Evolutionary conservation across 2,329 filamentous ascomycete genomes (phyloP).

Genomic region (Botrytis fragariae): DNA sequence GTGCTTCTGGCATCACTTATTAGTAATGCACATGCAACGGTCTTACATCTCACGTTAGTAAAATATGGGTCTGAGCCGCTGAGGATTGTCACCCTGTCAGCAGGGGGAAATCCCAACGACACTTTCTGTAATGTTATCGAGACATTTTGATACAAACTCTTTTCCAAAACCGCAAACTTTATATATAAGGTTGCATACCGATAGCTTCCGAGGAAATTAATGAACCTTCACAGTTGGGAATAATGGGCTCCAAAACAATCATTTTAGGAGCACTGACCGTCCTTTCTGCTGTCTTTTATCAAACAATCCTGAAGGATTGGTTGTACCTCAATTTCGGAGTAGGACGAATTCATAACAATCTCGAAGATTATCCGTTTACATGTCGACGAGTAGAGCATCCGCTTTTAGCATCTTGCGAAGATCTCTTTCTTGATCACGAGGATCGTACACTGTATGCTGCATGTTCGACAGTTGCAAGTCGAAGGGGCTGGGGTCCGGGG

Average conservation of each 20-base stretch:
- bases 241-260: background rate
- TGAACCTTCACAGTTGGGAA: background rate
- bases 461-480: conserved; percentile 24
- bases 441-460: conserved; percentile 34
- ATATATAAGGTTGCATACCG: background rate
- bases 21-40: background rate
- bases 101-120: background rate
- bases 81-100: background rate
- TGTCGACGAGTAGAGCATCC: conserved; percentile 31
- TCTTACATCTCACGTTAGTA: background rate
- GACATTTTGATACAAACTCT: background rate
- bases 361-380: conserved; percentile 38
- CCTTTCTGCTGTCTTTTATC: conserved; percentile 31
- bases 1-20: background rate
- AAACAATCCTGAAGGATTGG: conserved; percentile 35
- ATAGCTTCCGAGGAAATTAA: background rate
- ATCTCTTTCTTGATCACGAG: conserved; percentile 36
- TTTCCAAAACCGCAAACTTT: background rate
- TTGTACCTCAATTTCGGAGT: conserved; percentile 37
- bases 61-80: background rate
- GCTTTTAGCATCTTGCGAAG: conserved; percentile 34
- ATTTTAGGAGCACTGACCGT: background rate
- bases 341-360: conserved; percentile 35
- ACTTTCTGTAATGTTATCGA: background rate
- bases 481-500: conserved; percentile 1